phyloP scores from a whole-genome alignment of 139 green algal genomes.

The Chlamydomonas sp. region DNA sequence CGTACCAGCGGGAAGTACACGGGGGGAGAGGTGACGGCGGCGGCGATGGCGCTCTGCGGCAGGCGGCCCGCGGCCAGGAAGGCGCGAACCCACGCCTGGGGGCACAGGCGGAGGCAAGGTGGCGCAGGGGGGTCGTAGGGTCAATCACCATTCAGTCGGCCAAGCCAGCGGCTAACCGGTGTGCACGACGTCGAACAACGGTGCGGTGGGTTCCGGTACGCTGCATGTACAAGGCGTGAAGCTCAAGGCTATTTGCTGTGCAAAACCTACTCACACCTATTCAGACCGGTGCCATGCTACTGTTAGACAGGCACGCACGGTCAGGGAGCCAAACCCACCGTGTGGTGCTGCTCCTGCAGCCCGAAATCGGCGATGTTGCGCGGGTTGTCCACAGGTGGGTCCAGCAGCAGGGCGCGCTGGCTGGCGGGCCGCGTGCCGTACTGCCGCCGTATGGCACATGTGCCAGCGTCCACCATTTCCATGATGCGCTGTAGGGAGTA shows the following conservation, averaged over 20 bases:
- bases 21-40: neutral
- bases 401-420: slow-evolving; percentile 24
- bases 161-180: neutral
- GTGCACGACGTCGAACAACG: no score
- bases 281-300: neutral
- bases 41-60: neutral
- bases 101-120: neutral
- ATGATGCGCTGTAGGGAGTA: neutral
- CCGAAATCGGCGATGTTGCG: slow-evolving; percentile 39
- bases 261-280: neutral
- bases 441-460: neutral
- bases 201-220: no score
- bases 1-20: slow-evolving; percentile 15
- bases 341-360: neutral
- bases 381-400: slow-evolving; percentile 42
- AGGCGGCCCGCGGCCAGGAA: slow-evolving; percentile 29
- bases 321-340: neutral
- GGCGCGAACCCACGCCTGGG: slow-evolving; percentile 37
- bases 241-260: no score
- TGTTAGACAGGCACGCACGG: neutral
- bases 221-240: no score
- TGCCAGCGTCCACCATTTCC: neutral
- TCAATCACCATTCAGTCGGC: neutral
- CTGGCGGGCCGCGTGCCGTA: neutral
- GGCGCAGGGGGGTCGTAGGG: neutral